Evolutionary conservation across 2,329 filamentous ascomycete genomes (phyloP).

Genomic region (Trichophyton simii): DNA sequence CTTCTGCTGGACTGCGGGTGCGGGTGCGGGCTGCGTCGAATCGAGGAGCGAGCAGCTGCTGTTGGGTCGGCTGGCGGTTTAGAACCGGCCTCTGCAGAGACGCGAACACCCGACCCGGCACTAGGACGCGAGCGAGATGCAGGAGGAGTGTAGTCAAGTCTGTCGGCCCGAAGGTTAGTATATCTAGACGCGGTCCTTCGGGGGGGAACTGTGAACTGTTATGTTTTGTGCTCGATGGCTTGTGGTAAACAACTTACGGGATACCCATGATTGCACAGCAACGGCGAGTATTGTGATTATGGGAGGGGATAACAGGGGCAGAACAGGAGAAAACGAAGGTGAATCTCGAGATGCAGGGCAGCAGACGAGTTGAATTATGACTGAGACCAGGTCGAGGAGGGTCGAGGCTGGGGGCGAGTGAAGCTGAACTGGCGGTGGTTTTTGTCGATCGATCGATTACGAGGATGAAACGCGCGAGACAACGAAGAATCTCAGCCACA

Average conservation of each 20-base stretch:
- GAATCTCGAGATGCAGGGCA: not conserved
- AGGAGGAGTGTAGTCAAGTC: slow-evolving; percentile 7
- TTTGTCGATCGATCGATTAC: not conserved
- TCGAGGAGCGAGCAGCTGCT: slow-evolving; percentile 43
- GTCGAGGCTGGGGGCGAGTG: not conserved
- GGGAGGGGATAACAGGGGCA: not conserved
- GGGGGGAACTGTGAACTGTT: not conserved
- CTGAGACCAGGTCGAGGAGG: not conserved
- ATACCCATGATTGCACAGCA: slow-evolving; percentile 26
- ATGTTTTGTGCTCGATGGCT: not conserved
- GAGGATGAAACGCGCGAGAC: not conserved
- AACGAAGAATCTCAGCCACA: not conserved
- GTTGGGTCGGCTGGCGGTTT: slow-evolving; percentile 38
- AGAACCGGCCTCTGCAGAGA: slow-evolving; percentile 10
- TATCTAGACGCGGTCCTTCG: not conserved
- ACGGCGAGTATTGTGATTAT: not conserved
- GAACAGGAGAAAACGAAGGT: not conserved
- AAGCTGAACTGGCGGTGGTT: not conserved
- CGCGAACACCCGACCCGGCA: slow-evolving; percentile 26
- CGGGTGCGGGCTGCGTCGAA: slow-evolving; percentile 28
- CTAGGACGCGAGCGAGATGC: slow-evolving; percentile 12
- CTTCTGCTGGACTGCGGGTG: not conserved
- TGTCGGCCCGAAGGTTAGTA: not conserved
- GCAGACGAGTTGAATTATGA: not conserved
- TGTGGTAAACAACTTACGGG: slow-evolving; percentile 22